Conservation (phyloP, 768 basidiomycete genomes). For the Kwoniella europaea region DNA sequence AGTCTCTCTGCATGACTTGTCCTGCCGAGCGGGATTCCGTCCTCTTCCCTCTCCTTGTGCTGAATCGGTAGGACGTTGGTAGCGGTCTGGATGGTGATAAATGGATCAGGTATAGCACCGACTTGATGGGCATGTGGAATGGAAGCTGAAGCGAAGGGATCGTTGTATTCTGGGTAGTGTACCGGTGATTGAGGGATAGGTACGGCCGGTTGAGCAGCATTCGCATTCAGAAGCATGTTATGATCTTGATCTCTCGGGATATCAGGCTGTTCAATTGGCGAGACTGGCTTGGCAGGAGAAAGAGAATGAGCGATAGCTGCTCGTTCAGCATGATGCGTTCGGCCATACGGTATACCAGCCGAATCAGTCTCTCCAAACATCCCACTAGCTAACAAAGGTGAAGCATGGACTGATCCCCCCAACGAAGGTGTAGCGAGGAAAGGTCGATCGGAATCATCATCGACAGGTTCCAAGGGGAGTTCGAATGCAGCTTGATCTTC, state of each 20-base stretch:
- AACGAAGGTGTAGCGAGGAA: slow-evolving; percentile 52
- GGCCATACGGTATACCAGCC: slow-evolving; percentile 50
- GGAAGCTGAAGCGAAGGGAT: slow-evolving; percentile 21
- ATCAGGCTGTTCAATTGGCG: slow-evolving; percentile 38
- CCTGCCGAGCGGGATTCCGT: slow-evolving; percentile 52
- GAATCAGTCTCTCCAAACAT: slow-evolving; percentile 38
- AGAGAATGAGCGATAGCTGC: slow-evolving; percentile 43
- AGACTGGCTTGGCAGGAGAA: slow-evolving; percentile 22
- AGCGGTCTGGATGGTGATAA: slow-evolving; percentile 55
- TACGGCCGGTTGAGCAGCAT: slow-evolving; percentile 47
- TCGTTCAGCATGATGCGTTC: slow-evolving; percentile 54
- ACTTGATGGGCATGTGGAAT: slow-evolving; percentile 45
- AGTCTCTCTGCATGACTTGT: slow-evolving; percentile 49
- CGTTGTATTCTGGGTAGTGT: slow-evolving; percentile 24
- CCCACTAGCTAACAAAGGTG: slow-evolving; percentile 34
- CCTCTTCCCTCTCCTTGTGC: slow-evolving; percentile 31
- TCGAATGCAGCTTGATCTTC: slow-evolving; percentile 42
- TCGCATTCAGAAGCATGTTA: slow-evolving; percentile 45
- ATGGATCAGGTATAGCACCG: slow-evolving; percentile 55
- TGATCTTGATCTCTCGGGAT: slow-evolving; percentile 42
- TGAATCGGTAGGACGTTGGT: slow-evolving; percentile 37
- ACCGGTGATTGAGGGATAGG: slow-evolving; percentile 13
- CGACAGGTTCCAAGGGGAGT: slow-evolving; percentile 25
- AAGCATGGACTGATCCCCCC: slow-evolving; percentile 42
- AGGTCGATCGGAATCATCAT: slow-evolving; percentile 22